Conservation (phyloP, 1,284 basidiomycete genomes). For the Gastroboletus turbinatus region DNA sequence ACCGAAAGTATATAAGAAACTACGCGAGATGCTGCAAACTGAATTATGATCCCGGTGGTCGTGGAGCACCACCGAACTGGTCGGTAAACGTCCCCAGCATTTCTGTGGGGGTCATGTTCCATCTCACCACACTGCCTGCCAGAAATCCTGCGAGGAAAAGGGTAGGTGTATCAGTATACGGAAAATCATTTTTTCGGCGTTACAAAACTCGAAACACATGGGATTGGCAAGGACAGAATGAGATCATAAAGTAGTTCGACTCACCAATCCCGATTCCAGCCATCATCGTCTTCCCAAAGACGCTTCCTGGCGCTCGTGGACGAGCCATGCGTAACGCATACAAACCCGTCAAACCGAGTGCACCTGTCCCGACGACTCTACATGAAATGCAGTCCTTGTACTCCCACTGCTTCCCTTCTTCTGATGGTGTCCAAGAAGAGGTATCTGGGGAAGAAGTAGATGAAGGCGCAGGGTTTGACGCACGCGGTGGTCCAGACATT, state of each 20-base stretch:
- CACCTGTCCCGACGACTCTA: conserved; percentile 49
- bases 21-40: not conserved
- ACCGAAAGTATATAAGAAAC: conserved; percentile 1
- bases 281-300: conserved; percentile 46
- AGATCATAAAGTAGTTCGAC: conserved; percentile 10
- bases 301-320: conserved; percentile 44
- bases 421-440: not conserved
- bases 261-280: conserved; percentile 51
- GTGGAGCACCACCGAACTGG: conserved; percentile 10
- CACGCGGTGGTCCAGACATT: conserved; percentile 21
- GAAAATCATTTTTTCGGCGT: not conserved
- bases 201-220: not conserved
- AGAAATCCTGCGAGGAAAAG: conserved; percentile 22
- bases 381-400: conserved; percentile 51
- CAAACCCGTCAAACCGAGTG: conserved; percentile 47
- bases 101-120: conserved; percentile 31
- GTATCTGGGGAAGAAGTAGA: not conserved
- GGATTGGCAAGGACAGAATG: not conserved
- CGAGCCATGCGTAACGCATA: conserved; percentile 54
- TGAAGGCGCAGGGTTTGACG: not conserved
- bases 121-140: conserved; percentile 33
- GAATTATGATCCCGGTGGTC: conserved; percentile 7
- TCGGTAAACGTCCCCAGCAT: conserved; percentile 20
- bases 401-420: conserved; percentile 8
- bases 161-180: conserved; percentile 9